Base-by-base conservation (phyloP, 202 grass and related monocot species). In the Digitaria exilis region DNA sequence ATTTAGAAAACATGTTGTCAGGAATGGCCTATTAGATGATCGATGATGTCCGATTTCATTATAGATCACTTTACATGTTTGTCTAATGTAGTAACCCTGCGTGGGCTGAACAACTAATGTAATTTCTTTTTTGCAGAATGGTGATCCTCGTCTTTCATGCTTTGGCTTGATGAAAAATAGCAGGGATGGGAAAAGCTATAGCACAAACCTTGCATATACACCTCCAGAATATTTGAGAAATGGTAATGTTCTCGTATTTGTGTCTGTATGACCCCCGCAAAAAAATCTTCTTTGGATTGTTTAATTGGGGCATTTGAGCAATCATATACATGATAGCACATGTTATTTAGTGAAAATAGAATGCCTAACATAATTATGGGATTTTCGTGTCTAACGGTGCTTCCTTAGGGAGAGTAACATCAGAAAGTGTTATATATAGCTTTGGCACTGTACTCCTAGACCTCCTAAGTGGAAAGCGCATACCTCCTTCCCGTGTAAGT, bases 111-210 rank as follows among this genome's bases (percentile, higher is more conserved):
- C 42, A 77, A 21, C n/a, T 82, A 21, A 75, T 61, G 56, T 42
- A 46, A 31, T 82, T 69, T 59, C 13, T 88, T 58, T 57, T 88
- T 15, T 83, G 21, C 89, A 98, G 95, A 87, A 93, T 85, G 95
- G 95, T 10, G 85, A 95, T 85, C 95, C 95, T 84, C 82, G 90
- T 12, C 90, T 98, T 87, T 98, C 95, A 58, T 93, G 92, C 86
- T 98, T 98, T 75, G 95, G 95, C 60, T 75, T 98, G 54, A 95
- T 98, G 92, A 98, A 98, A 80, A 98, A 98, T 57, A 98, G 95
- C 69, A 90, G 95, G 69, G 95, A 98, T 29, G 95, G 95, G 37
- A 98, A 98, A 90, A 98, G 95, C 55, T 98, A 98, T 73, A 98
- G 95, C 82, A 98, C 95, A 83, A 98, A 98, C 75, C 89, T 98